Evolutionary conservation across 192 early-diverging fungal genomes (phyloP), one percentile per base, ranked within the genome.

Genomic region (Coemansia sp.): DNA sequence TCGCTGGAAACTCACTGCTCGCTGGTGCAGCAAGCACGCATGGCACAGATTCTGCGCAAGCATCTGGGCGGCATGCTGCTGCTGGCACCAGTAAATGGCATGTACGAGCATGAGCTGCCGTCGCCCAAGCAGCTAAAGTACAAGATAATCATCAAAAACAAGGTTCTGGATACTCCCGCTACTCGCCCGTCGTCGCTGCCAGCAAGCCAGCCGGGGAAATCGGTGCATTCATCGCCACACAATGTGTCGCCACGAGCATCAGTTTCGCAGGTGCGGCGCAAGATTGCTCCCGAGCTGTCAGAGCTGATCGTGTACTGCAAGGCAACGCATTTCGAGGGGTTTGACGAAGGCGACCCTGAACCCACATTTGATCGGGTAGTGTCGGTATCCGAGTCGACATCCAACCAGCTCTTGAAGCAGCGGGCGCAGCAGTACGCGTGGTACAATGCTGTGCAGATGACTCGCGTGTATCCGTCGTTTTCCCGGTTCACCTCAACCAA

Each of bases 1-100:
- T 91, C 89, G 11, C 61, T 96, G 6, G 93, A 96, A 68, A 84
- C 85, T 8, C 89, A 91, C 66, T 95, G 93, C 62, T 80, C 80
- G 28, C 54, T 82, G 18, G 68, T 80, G 15, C 89, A 91, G 66
- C 93, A 95, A 60, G 82, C 64, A 14, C 64, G 71, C 11, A 89
- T 93, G 86, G 93, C 90, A 5, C 60, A 37, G 9, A 85, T 89
- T 31, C 59, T 95, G 52, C 40, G 54, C 18, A 81, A 81, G n/a
- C 70, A 80, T 11, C 67, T 95, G n/a, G 90, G 89, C 6, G 83
- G 82, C 28, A 64, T 63, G 59, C 78, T 95, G 42, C 60, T 92
- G 15, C 60, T 75, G 36, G 69, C 65, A 2, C 58, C 66, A 2
- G 17, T 84, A 11, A 54, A 64, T 5, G 67, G 48, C 0, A 52